These are phyloP conservation scores for Lizonia empirigonia DNA, from an alignment of 2,329 filamentous ascomycete species.

Conservation along the genomic window DNA sequence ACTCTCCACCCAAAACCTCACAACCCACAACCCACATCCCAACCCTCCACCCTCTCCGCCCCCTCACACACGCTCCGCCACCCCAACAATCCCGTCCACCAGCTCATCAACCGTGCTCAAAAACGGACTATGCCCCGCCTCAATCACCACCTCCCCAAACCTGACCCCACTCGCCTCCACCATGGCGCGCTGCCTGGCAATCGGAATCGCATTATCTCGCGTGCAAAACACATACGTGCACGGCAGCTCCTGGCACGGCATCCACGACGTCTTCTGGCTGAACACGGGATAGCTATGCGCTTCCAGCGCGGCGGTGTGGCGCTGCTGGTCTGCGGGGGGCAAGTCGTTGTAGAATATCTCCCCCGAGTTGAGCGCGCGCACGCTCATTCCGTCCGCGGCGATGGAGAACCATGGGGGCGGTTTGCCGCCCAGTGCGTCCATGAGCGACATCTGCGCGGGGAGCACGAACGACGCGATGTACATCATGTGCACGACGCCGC, in stretches of 20 bases:
- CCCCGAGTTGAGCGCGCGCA: neutral
- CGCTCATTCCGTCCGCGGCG: neutral
- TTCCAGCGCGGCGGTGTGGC: neutral
- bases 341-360: slow-evolving; percentile 3
- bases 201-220: neutral
- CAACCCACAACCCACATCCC: too few relatives aligned
- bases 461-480: slow-evolving; percentile 1
- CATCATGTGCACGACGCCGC: neutral
- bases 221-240: neutral
- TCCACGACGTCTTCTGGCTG: slow-evolving; percentile 8
- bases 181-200: slow-evolving; percentile 1
- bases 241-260: neutral
- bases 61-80: slow-evolving; percentile 12
- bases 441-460: neutral
- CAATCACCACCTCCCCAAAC: neutral
- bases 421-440: neutral
- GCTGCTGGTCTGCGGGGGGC: neutral
- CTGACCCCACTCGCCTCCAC: neutral
- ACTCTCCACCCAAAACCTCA: too few relatives aligned
- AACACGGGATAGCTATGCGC: neutral
- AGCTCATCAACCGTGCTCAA: neutral
- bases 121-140: slow-evolving; percentile 10
- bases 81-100: neutral
- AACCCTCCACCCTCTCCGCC: neutral
- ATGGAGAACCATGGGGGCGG: slow-evolving; percentile 1